Percentiles rank a stretch among this genome's conserved stretches.
These are phyloP conservation scores for Suillus tomentosus DNA, from an alignment of 768 basidiomycete genomes.

Conservation along the genomic window DNA sequence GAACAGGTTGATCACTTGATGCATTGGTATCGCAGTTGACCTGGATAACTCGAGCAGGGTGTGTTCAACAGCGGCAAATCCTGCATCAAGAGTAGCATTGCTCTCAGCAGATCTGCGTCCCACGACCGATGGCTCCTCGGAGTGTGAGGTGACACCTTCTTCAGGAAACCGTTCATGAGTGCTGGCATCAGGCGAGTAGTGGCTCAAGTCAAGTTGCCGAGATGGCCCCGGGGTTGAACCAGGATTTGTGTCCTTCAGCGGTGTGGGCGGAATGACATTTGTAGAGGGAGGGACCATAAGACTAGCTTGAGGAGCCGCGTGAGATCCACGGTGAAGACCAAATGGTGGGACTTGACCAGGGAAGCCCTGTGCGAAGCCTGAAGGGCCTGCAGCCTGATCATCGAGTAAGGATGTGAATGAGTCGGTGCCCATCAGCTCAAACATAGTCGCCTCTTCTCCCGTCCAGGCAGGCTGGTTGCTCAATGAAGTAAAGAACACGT, in stretches of 20 bases:
- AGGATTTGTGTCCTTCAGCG: no score
- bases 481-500: neutral
- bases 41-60: neutral
- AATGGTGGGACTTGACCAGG: no score
- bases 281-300: no score
- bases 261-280: no score
- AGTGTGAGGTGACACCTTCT: neutral
- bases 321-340: no score
- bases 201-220: no score
- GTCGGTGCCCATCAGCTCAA: neutral
- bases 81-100: neutral
- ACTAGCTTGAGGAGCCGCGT: no score
- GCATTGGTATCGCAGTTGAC: neutral
- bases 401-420: no score
- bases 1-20: no score
- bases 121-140: neutral
- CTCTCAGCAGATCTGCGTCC: conserved; percentile 1
- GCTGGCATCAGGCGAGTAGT: neutral
- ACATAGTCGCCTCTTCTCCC: neutral
- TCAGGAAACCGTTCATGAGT: neutral
- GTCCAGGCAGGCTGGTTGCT: neutral
- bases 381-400: no score
- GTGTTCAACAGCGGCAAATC: neutral
- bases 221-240: no score
- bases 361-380: no score